Conservation (phyloP, 2,329 filamentous ascomycete genomes). For the Aspergillus flavus region DNA sequence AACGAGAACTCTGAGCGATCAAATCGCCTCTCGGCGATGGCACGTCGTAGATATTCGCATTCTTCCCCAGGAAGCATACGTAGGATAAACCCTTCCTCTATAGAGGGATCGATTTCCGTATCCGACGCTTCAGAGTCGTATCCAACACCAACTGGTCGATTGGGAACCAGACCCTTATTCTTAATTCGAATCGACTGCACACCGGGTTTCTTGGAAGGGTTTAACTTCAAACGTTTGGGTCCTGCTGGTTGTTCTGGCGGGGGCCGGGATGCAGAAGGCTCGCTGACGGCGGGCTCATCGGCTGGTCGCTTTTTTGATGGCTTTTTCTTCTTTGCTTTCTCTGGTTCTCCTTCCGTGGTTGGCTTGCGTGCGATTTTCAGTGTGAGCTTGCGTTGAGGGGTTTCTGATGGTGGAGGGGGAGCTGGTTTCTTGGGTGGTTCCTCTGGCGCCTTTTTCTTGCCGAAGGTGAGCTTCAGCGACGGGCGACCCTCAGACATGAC, state of each 20-base stretch:
- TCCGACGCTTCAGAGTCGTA: constrained; percentile 97
- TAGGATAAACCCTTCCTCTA: constrained; percentile 87
- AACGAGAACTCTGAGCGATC: constrained; percentile 79
- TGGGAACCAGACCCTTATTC: constrained; percentile 67
- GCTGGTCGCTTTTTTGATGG: constrained; percentile 44
- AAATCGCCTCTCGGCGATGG: constrained; percentile 75
- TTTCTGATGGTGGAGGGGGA: constrained; percentile 26
- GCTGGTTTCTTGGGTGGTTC: constrained; percentile 25
- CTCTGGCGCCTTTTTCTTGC: constrained; percentile 39
- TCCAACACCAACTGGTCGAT: constrained; percentile 76
- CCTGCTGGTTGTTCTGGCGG: constrained; percentile 27
- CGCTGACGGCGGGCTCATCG: constrained; percentile 29
- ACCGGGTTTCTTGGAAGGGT: constrained; percentile 40
- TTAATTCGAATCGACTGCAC: constrained; percentile 60
- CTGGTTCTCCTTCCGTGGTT: constrained; percentile 18
- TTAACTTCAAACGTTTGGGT: constrained; percentile 44
- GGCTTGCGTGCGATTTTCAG: constrained; percentile 43
- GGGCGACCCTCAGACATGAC: constrained; percentile 41
- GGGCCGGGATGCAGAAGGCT: constrained; percentile 25
- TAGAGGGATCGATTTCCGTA: constrained; percentile 79
- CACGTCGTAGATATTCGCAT: constrained; percentile 77
- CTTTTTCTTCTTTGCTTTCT: constrained; percentile 40
- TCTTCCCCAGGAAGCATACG: constrained; percentile 86
- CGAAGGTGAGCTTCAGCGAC: constrained; percentile 46
- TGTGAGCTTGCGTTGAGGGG: constrained; percentile 42